Conservation (phyloP, 805 yeast species). For the Yarrowia divulgata region DNA sequence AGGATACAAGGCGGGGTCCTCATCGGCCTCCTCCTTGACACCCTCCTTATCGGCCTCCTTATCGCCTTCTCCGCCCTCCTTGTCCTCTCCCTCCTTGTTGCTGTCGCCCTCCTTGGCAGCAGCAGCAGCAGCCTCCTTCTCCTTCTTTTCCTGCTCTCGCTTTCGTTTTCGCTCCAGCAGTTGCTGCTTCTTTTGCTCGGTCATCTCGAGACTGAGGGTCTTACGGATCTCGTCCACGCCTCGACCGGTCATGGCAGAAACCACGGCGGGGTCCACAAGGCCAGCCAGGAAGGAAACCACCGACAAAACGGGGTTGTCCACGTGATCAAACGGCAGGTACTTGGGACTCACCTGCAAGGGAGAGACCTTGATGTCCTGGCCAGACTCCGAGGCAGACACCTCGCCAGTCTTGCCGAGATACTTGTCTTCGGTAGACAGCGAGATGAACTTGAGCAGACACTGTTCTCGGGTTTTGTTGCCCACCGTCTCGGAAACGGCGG, state of each 20-base stretch:
- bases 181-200: slow-evolving; percentile 25
- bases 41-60: slow-evolving; percentile 27
- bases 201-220: slow-evolving; percentile 44
- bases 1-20: slow-evolving; percentile 5
- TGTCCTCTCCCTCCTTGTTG: slow-evolving; percentile 42
- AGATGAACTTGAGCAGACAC: slow-evolving; percentile 79
- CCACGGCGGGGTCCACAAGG: slow-evolving; percentile 84
- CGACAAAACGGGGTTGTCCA: slow-evolving; percentile 92
- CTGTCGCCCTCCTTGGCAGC: slow-evolving; percentile 16
- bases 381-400: slow-evolving; percentile 42
- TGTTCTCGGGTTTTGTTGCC: slow-evolving; percentile 77
- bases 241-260: slow-evolving; percentile 72
- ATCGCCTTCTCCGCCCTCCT: slow-evolving; percentile 6
- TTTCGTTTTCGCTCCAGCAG: slow-evolving; percentile 23
- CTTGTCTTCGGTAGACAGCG: slow-evolving; percentile 73
- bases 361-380: slow-evolving; percentile 58
- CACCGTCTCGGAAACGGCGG: slow-evolving; percentile 68
- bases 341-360: slow-evolving; percentile 73
- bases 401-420: slow-evolving; percentile 51
- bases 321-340: slow-evolving; percentile 80
- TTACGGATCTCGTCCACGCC: slow-evolving; percentile 65
- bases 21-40: slow-evolving; percentile 38
- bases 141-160: slow-evolving; percentile 45
- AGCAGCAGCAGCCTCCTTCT: slow-evolving; percentile 23
- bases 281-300: slow-evolving; percentile 89